Evolutionary conservation across 164 flowering plant species (phyloP).

Genomic region (Macadamia tetraphylla): DNA sequence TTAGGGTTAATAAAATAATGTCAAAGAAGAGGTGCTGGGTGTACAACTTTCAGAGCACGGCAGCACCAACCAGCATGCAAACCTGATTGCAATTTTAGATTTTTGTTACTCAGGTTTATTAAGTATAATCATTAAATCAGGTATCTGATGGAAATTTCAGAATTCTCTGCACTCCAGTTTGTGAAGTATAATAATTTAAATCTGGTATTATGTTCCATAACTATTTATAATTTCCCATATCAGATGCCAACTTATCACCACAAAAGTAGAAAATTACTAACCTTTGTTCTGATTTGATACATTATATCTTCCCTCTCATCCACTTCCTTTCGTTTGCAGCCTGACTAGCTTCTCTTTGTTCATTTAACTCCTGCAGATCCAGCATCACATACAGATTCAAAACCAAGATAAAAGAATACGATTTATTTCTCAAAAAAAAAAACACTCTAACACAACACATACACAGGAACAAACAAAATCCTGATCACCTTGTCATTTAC

Average conservation of each 20-base stretch:
- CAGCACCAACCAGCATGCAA: too few relatives aligned
- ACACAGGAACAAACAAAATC: not conserved
- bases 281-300: conserved; percentile 77
- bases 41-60: too few relatives aligned
- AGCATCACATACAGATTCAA: conserved; percentile 13
- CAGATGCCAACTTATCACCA: not conserved
- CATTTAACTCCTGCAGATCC: conserved; percentile 27
- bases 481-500: conserved; percentile 40
- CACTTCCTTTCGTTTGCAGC: conserved; percentile 19
- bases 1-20: too few relatives aligned
- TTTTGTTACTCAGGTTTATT: too few relatives aligned
- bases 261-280: conserved; percentile 24
- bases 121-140: too few relatives aligned
- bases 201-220: not conserved
- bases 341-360: conserved; percentile 26
- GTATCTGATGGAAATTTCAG: not conserved
- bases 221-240: not conserved
- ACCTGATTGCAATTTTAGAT: too few relatives aligned
- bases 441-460: not conserved
- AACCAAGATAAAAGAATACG: not conserved
- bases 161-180: not conserved
- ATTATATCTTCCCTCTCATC: conserved; percentile 63
- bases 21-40: too few relatives aligned
- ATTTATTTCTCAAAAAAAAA: not conserved
- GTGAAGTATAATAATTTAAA: not conserved